These are phyloP conservation scores for Russula brevipes DNA, from an alignment of 768 basidiomycete genomes.

Conservation along the genomic window DNA sequence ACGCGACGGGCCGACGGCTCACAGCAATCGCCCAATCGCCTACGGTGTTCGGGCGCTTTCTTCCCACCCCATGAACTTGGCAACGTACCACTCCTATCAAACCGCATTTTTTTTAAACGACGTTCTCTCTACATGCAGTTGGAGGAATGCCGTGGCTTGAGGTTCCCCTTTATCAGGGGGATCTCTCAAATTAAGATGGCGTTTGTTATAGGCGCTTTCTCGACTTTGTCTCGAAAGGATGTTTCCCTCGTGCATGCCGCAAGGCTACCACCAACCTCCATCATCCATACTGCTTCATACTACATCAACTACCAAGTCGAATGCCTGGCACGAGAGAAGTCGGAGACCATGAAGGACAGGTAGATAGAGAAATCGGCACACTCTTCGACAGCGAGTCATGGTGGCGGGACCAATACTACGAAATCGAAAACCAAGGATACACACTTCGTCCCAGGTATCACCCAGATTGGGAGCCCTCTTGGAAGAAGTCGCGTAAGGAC, in stretches of 20 bases:
- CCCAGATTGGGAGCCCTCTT: conserved; percentile 3
- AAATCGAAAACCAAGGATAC: conserved; percentile 12
- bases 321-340: background rate
- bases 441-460: conserved; percentile 8
- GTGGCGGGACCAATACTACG: conserved; percentile 13
- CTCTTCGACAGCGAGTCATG: conserved; percentile 12
- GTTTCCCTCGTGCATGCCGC: background rate
- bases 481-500: background rate
- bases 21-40: too few species aligned
- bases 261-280: background rate
- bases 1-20: too few species aligned
- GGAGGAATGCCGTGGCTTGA: too few species aligned
- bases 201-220: background rate
- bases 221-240: too few species aligned
- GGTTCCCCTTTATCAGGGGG: background rate
- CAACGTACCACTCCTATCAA: too few species aligned
- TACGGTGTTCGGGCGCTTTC: too few species aligned
- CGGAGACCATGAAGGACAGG: background rate
- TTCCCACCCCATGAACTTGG: too few species aligned
- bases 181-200: background rate
- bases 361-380: background rate
- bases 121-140: too few species aligned
- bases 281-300: background rate
- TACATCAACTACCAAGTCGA: background rate
- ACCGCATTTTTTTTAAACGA: too few species aligned